phyloP scores from a whole-genome alignment of 257 asterid genomes.

The Nicotiana undulata region DNA sequence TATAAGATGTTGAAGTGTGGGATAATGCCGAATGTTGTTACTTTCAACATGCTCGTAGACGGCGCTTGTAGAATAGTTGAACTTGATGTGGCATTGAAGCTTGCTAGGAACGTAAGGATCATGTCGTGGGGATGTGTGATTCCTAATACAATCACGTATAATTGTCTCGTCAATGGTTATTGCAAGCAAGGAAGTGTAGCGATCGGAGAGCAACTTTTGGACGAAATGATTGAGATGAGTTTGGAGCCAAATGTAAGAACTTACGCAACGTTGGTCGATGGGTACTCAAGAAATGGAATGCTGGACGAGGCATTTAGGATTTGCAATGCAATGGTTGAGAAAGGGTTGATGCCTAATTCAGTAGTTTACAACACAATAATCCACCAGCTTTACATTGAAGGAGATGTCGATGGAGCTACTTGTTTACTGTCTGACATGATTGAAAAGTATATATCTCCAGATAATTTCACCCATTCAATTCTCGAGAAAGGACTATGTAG shows the following conservation, averaged over 20 bases:
- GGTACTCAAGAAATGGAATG: slow-evolving; percentile 51
- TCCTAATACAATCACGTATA: slow-evolving; percentile 52
- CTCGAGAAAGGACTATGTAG: slow-evolving; percentile 52
- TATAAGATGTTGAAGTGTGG: slow-evolving; percentile 65
- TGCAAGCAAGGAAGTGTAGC: slow-evolving; percentile 53
- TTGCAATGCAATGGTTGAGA: slow-evolving; percentile 50
- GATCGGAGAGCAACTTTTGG: slow-evolving; percentile 39
- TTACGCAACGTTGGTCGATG: slow-evolving; percentile 69
- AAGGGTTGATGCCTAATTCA: slow-evolving; percentile 44
- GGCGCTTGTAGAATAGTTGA: slow-evolving; percentile 57
- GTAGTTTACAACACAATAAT: slow-evolving; percentile 59
- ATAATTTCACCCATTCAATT: slow-evolving; percentile 49
- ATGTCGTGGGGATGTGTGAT: slow-evolving; percentile 40
- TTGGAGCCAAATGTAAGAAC: slow-evolving; percentile 60
- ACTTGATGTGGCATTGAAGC: slow-evolving; percentile 44
- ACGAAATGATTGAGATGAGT: slow-evolving; percentile 41
- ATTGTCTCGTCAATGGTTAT: slow-evolving; percentile 63
- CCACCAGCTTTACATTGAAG: slow-evolving; percentile 62
- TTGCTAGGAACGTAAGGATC: slow-evolving; percentile 34
- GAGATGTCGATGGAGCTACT: slow-evolving; percentile 51
- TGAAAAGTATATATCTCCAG: slow-evolving; percentile 38
- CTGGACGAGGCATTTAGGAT: slow-evolving; percentile 58
- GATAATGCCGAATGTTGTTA: slow-evolving; percentile 51
- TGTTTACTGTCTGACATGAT: slow-evolving; percentile 54
- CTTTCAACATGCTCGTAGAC: slow-evolving; percentile 65